These are phyloP conservation scores for Aspergillus sp. DNA, from an alignment of 2,329 filamentous ascomycete genomes.

Conservation along the genomic window DNA sequence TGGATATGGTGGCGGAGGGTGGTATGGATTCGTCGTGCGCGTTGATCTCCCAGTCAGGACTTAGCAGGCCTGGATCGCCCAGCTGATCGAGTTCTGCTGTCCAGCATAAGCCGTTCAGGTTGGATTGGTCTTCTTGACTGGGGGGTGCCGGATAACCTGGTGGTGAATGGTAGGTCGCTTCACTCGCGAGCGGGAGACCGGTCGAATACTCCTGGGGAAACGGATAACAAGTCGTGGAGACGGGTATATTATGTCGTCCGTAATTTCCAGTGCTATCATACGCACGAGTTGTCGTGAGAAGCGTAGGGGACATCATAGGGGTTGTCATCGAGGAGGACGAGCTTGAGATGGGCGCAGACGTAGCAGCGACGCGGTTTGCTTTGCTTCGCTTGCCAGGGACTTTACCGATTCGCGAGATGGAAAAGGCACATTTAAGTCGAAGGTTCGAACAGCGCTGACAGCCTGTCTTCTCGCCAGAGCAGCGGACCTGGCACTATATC, in stretches of 20 bases:
- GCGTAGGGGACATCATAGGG: slow-evolving; percentile 5
- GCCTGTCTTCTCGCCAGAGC: slow-evolving; percentile 18
- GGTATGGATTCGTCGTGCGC: neutral
- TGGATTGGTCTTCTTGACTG: neutral
- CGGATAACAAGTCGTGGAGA: neutral
- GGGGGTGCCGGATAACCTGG: neutral
- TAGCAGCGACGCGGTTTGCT: slow-evolving; percentile 15
- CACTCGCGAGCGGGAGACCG: neutral
- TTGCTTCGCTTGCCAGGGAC: slow-evolving; percentile 19
- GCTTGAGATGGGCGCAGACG: neutral
- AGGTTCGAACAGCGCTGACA: slow-evolving; percentile 19
- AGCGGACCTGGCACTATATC: slow-evolving; percentile 13
- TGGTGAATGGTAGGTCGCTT: neutral
- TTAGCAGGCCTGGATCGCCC: slow-evolving; percentile 2
- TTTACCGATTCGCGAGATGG: slow-evolving; percentile 19
- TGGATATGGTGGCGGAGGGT: neutral
- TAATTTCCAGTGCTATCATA: neutral
- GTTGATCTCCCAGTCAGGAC: slow-evolving; percentile 13
- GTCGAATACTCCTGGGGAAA: neutral
- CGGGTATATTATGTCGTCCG: neutral
- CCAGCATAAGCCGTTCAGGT: slow-evolving; percentile 10
- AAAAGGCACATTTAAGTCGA: slow-evolving; percentile 15
- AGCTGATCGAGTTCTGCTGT: slow-evolving; percentile 12
- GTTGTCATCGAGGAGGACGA: slow-evolving; percentile 6
- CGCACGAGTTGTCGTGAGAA: neutral